Evolutionary conservation across 2,329 filamentous ascomycete species (phyloP).

Genomic region (Huntiella savannae): DNA sequence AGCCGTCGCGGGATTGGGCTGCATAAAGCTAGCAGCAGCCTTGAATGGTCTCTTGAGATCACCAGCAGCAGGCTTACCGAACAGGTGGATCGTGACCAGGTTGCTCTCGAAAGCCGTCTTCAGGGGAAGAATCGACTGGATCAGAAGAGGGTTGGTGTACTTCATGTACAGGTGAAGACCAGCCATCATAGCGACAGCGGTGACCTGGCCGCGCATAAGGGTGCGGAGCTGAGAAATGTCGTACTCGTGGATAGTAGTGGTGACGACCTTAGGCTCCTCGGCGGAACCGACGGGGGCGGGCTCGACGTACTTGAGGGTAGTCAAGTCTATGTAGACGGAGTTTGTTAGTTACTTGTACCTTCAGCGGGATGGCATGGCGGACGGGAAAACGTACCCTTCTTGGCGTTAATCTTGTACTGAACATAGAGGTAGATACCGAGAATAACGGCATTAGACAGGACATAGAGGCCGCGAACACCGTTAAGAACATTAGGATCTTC

Average conservation of each 20-base stretch:
- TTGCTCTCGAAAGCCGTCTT: conserved; percentile 93
- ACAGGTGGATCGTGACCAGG: conserved; percentile 86
- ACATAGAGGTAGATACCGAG: conserved; percentile 69
- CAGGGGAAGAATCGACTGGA: conserved; percentile 95
- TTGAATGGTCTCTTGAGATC: conserved; percentile 97
- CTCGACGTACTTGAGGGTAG: conserved; percentile 96
- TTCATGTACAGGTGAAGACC: conserved; percentile 99
- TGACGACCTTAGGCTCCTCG: conserved; percentile 90
- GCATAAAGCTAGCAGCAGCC: conserved; percentile 64
- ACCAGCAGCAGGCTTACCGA: conserved; percentile 67
- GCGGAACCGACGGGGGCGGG: conserved; percentile 79
- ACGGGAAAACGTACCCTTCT: conserved; percentile 55
- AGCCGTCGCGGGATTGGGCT: conserved; percentile 58
- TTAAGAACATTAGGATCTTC: conserved; percentile 54
- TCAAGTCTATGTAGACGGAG: conserved; percentile 49
- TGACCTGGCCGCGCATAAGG: conserved; percentile 76
- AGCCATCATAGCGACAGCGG: conserved; percentile 94
- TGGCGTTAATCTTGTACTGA: conserved; percentile 72
- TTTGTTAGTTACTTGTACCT: conserved; percentile 7
- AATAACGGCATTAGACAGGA: conserved; percentile 60
- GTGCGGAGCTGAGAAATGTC: conserved; percentile 67
- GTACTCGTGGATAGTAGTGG: conserved; percentile 91
- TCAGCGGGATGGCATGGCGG: background rate
- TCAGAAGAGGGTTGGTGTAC: conserved; percentile 97
- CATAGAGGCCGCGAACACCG: conserved; percentile 34